Percentiles rank a stretch among this genome's conserved stretches.
These are phyloP conservation scores for Daldinia concentrica DNA, from an alignment of 495 filamentous ascomycete genomes.

Conservation along the genomic window DNA sequence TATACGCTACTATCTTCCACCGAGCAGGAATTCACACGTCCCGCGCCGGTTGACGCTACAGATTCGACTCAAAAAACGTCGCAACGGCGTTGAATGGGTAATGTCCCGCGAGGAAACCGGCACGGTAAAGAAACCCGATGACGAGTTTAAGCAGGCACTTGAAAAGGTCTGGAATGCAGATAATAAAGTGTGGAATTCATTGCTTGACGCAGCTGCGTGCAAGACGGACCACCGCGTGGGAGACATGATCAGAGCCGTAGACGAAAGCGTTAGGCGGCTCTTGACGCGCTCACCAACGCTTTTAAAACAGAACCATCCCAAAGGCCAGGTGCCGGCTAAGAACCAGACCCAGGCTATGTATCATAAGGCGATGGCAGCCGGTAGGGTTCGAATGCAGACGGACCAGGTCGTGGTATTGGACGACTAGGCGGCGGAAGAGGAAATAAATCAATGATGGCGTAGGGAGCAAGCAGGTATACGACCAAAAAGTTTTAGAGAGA, in stretches of 20 bases:
- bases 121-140: conserved; percentile 35
- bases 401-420: conserved; percentile 42
- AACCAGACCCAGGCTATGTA: conserved; percentile 30
- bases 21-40: conserved; percentile 13
- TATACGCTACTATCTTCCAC: conserved; percentile 55
- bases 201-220: conserved; percentile 49
- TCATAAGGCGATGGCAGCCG: conserved; percentile 36
- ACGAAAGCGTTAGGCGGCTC: conserved; percentile 41
- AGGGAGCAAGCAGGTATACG: conserved; percentile 25
- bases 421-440: conserved; percentile 27
- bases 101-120: conserved; percentile 45
- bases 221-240: conserved; percentile 48
- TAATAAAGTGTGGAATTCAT: conserved; percentile 45
- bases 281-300: conserved; percentile 38
- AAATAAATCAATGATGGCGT: background rate
- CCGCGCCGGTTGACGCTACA: conserved; percentile 50
- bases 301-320: conserved; percentile 37
- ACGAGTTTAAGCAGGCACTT: conserved; percentile 55
- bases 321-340: conserved; percentile 24
- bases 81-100: conserved; percentile 55
- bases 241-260: conserved; percentile 46
- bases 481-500: conserved; percentile 24
- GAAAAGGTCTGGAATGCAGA: conserved; percentile 50
- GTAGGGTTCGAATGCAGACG: conserved; percentile 33
- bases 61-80: conserved; percentile 48